phyloP scores from a whole-genome alignment of 2,329 filamentous ascomycete genomes.

The Lecanosticta acicola region DNA sequence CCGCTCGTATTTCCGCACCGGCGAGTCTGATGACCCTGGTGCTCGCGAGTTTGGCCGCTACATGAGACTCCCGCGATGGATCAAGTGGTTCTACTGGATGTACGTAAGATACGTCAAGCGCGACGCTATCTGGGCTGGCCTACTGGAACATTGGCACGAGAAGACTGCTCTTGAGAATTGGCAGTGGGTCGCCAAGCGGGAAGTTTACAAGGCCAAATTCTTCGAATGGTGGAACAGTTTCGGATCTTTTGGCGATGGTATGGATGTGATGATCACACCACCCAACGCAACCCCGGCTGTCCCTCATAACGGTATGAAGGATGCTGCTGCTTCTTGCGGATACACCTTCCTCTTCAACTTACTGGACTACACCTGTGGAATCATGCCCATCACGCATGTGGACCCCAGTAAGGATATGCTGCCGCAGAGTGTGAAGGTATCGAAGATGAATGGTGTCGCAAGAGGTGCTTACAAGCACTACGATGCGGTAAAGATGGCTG shows the following conservation, averaged over 20 bases:
- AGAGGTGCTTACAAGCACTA: conserved; percentile 81
- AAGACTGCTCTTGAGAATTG: conserved; percentile 76
- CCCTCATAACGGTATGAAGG: conserved; percentile 78
- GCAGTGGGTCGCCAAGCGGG: conserved; percentile 70
- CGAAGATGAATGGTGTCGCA: conserved; percentile 70
- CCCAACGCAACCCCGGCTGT: conserved; percentile 86
- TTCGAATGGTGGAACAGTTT: conserved; percentile 77
- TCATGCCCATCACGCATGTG: conserved; percentile 81
- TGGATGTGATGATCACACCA: conserved; percentile 77
- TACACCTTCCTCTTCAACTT: conserved; percentile 94
- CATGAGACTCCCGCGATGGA: conserved; percentile 63
- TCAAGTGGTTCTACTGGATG: conserved; percentile 82
- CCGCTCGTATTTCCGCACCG: conserved; percentile 66
- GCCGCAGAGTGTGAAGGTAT: conserved; percentile 54
- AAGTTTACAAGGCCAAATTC: conserved; percentile 71
- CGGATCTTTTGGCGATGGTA: conserved; percentile 32
- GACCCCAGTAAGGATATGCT: conserved; percentile 63
- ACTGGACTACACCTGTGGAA: conserved; percentile 78
- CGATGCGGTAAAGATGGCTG: conserved; percentile 75
- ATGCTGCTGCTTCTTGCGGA: conserved; percentile 78
- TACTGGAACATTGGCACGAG: conserved; percentile 66
- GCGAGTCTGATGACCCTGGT: conserved; percentile 75
- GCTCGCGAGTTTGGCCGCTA: conserved; percentile 69
- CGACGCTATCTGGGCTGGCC: conserved; percentile 70
- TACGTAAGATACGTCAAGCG: conserved; percentile 79